Evolutionary conservation across 108 stramenopile species (phyloP).

Genomic region (Stephanodiscus triporus): DNA sequence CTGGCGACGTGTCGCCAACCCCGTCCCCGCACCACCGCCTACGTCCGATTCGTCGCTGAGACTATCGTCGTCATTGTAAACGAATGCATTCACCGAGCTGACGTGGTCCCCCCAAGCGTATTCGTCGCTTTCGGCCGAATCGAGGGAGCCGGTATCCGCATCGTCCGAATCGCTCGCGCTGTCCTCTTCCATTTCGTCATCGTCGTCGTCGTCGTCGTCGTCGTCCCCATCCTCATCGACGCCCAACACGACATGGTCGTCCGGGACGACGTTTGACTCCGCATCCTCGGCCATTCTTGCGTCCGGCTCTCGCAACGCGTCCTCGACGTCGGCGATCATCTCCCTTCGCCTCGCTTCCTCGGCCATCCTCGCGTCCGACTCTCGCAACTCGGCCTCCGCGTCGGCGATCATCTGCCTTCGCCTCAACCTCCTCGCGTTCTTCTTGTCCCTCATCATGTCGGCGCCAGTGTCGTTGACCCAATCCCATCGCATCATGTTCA

Average conservation of each 20-base stretch:
- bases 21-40: constrained; percentile 9
- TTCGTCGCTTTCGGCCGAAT: constrained; percentile 20
- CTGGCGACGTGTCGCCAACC: not conserved
- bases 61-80: constrained; percentile 23
- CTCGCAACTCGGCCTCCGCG: constrained; percentile 32
- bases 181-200: constrained; percentile 37
- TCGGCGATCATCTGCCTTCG: constrained; percentile 38
- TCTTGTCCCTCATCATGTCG: constrained; percentile 54
- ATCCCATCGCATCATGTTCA: constrained; percentile 91
- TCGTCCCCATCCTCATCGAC: constrained; percentile 43
- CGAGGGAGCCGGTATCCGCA: constrained; percentile 29
- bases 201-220: constrained; percentile 34
- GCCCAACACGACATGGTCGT: constrained; percentile 42
- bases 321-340: constrained; percentile 23
- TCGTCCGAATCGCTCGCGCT: constrained; percentile 56
- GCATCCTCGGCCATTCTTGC: constrained; percentile 26
- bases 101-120: constrained; percentile 49
- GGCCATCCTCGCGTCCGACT: constrained; percentile 19
- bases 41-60: constrained; percentile 21
- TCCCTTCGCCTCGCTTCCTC: constrained; percentile 29
- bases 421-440: constrained; percentile 34
- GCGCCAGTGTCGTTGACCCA: constrained; percentile 72
- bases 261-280: constrained; percentile 13
- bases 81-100: constrained; percentile 21
- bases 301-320: too few species aligned